Conservation (phyloP, 192 early-diverging fungal species). For the Linnemannia zychae region DNA sequence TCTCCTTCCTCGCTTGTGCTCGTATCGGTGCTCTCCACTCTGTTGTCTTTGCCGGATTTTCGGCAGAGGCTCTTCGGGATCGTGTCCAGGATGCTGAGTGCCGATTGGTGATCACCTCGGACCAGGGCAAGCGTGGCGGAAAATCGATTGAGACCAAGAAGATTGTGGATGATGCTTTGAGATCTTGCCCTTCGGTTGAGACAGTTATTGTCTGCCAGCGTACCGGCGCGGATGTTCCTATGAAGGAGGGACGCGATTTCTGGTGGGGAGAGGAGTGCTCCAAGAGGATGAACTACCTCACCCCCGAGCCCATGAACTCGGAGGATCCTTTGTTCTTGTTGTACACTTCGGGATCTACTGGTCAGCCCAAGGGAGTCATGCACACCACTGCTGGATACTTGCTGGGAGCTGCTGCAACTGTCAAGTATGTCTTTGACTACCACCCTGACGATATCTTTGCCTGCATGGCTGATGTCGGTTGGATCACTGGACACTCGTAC, state of each 20-base stretch:
- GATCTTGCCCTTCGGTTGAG: conserved; percentile 83
- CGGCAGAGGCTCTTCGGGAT: conserved; percentile 91
- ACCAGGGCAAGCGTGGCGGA: conserved; percentile 94
- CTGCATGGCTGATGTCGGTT: conserved; percentile 97
- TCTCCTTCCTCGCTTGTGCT: conserved; percentile 96
- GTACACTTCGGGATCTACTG: conserved; percentile 94
- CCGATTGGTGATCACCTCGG: conserved; percentile 90
- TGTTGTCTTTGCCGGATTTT: conserved; percentile 98
- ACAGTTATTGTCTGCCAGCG: conserved; percentile 92
- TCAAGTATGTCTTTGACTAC: conserved; percentile 96
- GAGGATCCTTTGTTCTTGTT: conserved; percentile 97
- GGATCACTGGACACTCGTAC: conserved; percentile 92
- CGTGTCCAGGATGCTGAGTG: conserved; percentile 89
- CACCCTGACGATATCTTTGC: conserved; percentile 91
- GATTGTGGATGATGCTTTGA: conserved; percentile 93
- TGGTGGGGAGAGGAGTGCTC: conserved; percentile 96
- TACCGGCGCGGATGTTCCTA: conserved; percentile 88
- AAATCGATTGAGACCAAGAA: conserved; percentile 91
- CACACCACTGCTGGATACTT: conserved; percentile 97
- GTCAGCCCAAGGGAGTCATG: conserved; percentile 93
- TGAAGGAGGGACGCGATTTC: conserved; percentile 82
- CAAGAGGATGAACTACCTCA: conserved; percentile 90
- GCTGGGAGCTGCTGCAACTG: conserved; percentile 86
- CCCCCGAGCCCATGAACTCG: conserved; percentile 84
- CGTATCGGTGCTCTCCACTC: conserved; percentile 93